phyloP scores from a whole-genome alignment of 768 basidiomycete genomes.

The Suillus variegatus region DNA sequence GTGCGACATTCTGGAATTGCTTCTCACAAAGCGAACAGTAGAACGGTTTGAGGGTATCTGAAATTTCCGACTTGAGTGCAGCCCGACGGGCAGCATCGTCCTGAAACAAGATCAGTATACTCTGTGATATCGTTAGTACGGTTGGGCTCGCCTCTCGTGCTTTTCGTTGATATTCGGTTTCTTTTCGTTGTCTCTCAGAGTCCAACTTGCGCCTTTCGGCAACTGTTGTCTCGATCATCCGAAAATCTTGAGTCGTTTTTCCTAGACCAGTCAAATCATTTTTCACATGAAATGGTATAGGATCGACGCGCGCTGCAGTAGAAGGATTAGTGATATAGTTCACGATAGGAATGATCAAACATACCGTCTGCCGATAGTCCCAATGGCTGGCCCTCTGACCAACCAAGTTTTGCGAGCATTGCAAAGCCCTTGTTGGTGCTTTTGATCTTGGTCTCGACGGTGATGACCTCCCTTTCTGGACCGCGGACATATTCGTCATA shows the following conservation, averaged over 20 bases:
- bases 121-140: background rate
- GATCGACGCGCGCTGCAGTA: conserved; percentile 72
- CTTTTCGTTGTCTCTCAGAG: conserved; percentile 78
- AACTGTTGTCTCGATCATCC: conserved; percentile 84
- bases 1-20: conserved; percentile 83
- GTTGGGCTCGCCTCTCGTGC: conserved; percentile 60
- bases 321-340: background rate
- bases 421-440: conserved; percentile 79
- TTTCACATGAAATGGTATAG: conserved; percentile 81
- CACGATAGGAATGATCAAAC: conserved; percentile 12
- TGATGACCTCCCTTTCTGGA: conserved; percentile 63
- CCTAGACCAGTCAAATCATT: conserved; percentile 78
- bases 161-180: conserved; percentile 75
- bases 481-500: conserved; percentile 66
- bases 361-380: conserved; percentile 77
- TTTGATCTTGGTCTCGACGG: conserved; percentile 81
- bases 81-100: conserved; percentile 62
- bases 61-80: conserved; percentile 69
- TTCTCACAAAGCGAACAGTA: conserved; percentile 86
- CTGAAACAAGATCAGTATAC: conserved; percentile 37
- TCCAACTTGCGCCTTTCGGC: conserved; percentile 79
- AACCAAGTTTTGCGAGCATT: conserved; percentile 80
- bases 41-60: conserved; percentile 67
- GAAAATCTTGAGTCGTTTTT: conserved; percentile 75
- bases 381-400: conserved; percentile 77